phyloP scores from a whole-genome alignment of 768 basidiomycete species.

The Sporobolomyces phaffii region DNA sequence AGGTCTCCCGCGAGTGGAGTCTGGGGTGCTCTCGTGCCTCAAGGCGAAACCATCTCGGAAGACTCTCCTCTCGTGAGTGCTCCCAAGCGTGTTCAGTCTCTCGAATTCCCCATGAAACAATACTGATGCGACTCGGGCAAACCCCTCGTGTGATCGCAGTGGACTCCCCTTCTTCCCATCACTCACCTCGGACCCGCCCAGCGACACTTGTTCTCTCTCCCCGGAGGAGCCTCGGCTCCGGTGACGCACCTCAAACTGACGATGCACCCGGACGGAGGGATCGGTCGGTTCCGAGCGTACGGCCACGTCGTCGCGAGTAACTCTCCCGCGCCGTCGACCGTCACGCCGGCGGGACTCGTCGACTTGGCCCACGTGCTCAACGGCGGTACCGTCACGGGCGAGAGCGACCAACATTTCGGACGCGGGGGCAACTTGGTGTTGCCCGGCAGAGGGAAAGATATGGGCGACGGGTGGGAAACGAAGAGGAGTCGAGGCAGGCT shows the following conservation, averaged over 20 bases:
- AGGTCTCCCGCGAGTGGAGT: constrained; percentile 35
- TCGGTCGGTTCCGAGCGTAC: constrained; percentile 88
- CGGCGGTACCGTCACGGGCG: constrained; percentile 74
- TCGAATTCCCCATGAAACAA: too few relatives aligned
- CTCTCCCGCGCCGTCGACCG: constrained; percentile 17
- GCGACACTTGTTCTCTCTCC: constrained; percentile 78
- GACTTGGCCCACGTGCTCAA: constrained; percentile 87
- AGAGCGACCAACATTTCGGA: constrained; percentile 93
- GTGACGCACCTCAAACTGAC: constrained; percentile 78
- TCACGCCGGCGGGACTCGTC: constrained; percentile 49
- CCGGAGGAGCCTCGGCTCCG: constrained; percentile 48
- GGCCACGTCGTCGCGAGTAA: constrained; percentile 56
- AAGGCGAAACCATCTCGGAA: constrained; percentile 22
- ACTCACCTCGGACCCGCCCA: constrained; percentile 72
- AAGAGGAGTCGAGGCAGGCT: constrained; percentile 61
- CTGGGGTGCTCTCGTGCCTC: constrained; percentile 36
- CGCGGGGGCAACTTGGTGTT: constrained; percentile 82
- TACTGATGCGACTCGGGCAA: too few relatives aligned
- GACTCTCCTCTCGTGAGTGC: constrained; percentile 23
- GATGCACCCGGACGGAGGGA: constrained; percentile 96
- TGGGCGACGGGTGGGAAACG: constrained; percentile 99
- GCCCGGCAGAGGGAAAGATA: constrained; percentile 71
- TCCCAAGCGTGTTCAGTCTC: too few relatives aligned
- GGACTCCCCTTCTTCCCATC: constrained; percentile 71
- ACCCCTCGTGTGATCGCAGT: too few relatives aligned